Evolutionary conservation across 176 grass and related monocot genomes (phyloP).

Genomic region (Guadua angustifolia): DNA sequence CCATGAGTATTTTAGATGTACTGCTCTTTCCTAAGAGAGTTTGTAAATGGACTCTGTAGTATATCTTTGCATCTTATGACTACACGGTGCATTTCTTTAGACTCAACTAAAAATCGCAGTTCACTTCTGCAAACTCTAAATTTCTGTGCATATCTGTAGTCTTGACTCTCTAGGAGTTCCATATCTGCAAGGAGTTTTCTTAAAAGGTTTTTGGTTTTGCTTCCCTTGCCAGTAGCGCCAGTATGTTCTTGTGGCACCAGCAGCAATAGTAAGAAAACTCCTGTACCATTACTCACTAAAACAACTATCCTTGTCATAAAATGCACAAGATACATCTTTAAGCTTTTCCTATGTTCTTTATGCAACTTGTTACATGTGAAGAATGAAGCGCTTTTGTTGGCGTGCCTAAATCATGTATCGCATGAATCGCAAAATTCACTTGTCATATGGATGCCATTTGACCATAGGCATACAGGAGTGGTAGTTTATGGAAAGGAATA

Average conservation of each 20-base stretch:
- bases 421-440: not conserved
- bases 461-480: constrained; percentile 78
- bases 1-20: not conserved
- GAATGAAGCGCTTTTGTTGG: not conserved
- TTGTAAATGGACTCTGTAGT: not conserved
- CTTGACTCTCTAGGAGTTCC: not conserved
- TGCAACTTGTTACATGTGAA: not conserved
- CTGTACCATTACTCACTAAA: not conserved
- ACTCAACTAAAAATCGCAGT: not conserved
- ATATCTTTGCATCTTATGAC: not conserved
- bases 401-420: not conserved
- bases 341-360: not conserved
- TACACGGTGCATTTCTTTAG: not conserved
- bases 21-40: not conserved
- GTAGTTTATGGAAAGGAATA: constrained; percentile 83
- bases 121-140: not conserved
- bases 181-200: not conserved
- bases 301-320: not conserved
- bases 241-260: no score
- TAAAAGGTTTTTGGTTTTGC: not conserved
- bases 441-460: not conserved
- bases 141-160: not conserved
- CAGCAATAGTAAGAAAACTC: not conserved
- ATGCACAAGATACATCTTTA: not conserved
- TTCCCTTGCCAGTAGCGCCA: not conserved